Base-by-base conservation (phyloP, 129 eudicot species). In the Smallanthus sonchifolius region DNA sequence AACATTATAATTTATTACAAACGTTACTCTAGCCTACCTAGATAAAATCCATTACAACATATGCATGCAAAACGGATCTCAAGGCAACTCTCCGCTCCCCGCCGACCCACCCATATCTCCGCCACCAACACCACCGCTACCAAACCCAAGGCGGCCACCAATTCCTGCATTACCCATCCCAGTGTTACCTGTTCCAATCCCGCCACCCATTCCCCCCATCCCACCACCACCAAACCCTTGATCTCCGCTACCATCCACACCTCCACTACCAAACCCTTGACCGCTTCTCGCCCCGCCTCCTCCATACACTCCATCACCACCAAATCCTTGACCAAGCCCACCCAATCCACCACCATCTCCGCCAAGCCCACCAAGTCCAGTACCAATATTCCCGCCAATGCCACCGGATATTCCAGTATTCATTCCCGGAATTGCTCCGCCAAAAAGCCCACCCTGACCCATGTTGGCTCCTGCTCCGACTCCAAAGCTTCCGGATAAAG, bases 321-420 rank as follows among this genome's bases (percentile, higher is more conserved):
- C 72, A 60, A 73, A 68, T 19, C 83, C 75, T 47, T 69, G 72
- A 74, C 81, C 80, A 43, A 76, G 55, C 20, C 84, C 87, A 6
- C 84, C 75, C 2, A 47, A 15, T 14, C 78, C 79, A n/a, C 83
- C 75, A 1, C 81, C 77, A 10, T 9, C 17, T 0, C 77, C 82
- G 3, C 72, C 77, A 60, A 59, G 45, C 3, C 80, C 84, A 47
- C 75, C 81, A 40, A 76, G 75, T 2, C 88, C 88, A 1, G 79
- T 64, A 3, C 88, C 85, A 1, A 81, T 75, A n/a, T 69, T 81
- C 7, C 87, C 87, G 11, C 84, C 82, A 17, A 84, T 63, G 24
- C 87, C 87, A 0, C 82, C 87, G 0, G 81, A 57, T 0, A 69
- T 44, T 4, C 84, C 84, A 1, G 78, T 78, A 2, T 74, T 77